Evolutionary conservation across 306 rosid species (phyloP).

Genomic region (Delonix regia): DNA sequence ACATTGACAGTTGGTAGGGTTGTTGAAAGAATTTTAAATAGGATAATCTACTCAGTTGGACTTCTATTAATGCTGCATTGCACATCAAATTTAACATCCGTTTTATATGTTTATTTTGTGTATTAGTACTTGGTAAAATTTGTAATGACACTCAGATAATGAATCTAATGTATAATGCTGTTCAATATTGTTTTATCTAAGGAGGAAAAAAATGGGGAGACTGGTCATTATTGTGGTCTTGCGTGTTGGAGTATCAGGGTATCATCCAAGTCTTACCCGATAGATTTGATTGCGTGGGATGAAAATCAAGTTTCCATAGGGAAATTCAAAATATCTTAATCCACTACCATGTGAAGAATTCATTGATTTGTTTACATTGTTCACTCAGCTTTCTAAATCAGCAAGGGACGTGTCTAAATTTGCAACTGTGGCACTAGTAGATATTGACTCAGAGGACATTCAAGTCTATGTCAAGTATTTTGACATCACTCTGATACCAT

Average conservation of each 20-base stretch:
- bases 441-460: slow-evolving; percentile 72
- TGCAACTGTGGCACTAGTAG: slow-evolving; percentile 75
- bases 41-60: neutral
- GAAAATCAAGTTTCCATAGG: neutral
- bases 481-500: slow-evolving; percentile 80
- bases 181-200: neutral
- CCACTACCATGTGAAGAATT: neutral
- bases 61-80: neutral
- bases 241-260: neutral
- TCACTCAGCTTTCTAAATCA: slow-evolving; percentile 72
- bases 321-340: neutral
- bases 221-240: neutral
- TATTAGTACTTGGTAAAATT: neutral
- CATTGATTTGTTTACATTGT: neutral
- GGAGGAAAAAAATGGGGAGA: neutral
- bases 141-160: neutral
- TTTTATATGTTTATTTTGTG: neutral
- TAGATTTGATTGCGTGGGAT: neutral
- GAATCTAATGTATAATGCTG: neutral
- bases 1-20: neutral
- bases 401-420: slow-evolving; percentile 82
- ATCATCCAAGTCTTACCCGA: neutral
- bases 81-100: neutral
- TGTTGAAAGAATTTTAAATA: neutral
- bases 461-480: slow-evolving; percentile 78